phyloP scores from a whole-genome alignment of 148 eudicot genomes.

The Camellia sinensis region DNA sequence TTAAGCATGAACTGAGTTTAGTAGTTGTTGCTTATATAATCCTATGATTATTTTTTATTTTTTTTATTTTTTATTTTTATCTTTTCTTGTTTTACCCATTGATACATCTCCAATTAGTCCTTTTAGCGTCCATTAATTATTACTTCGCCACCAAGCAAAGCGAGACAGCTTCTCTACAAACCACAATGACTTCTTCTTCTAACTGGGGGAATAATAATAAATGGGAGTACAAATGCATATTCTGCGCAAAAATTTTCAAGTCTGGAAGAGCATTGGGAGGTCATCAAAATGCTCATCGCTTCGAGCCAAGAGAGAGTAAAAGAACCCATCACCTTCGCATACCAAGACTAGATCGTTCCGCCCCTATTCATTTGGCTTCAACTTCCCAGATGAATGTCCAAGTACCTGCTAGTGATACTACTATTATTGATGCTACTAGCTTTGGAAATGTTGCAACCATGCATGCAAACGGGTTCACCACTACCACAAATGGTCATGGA shows the following conservation, averaged over 20 bases:
- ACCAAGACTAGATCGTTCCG: no score
- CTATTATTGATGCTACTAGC: not conserved
- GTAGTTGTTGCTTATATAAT: no score
- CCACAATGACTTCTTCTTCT: not conserved
- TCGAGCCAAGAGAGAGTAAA: not conserved
- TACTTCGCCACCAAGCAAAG: not conserved
- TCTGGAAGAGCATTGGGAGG: conserved; percentile 11
- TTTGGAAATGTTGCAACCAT: not conserved
- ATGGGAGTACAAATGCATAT: conserved; percentile 4
- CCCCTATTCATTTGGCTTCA: not conserved
- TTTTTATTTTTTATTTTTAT: no score
- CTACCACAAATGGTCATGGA: no score
- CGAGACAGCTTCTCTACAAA: not conserved
- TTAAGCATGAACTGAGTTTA: no score
- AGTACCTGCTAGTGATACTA: not conserved
- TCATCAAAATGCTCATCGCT: conserved; percentile 15
- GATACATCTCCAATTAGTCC: no score
- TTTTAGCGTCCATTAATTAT: no score
- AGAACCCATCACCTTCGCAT: no score
- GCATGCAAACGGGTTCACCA: not conserved
- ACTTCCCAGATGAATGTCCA: not conserved
- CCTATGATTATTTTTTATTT: no score
- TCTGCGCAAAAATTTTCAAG: not conserved
- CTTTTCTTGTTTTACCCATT: no score
- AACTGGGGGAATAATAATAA: no score